Evolutionary conservation across 192 early-diverging fungal species (phyloP).

Genomic region (Coemansia sp.): DNA sequence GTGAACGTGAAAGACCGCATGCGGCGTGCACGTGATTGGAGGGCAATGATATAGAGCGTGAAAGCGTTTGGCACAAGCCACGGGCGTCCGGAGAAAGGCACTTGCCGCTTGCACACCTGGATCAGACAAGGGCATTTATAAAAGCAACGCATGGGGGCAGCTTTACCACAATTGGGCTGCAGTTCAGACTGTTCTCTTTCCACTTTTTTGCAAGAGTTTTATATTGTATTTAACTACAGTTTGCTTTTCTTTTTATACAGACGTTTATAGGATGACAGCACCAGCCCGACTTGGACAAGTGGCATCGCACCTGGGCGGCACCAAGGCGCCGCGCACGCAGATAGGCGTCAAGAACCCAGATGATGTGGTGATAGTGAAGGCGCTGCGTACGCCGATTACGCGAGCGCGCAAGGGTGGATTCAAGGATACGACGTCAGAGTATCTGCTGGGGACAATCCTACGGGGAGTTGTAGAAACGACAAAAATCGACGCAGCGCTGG

Average conservation of each 20-base stretch:
- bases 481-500: conserved; percentile 79
- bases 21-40: conserved; percentile 12
- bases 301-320: conserved; percentile 49
- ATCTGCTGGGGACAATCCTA: conserved; percentile 74
- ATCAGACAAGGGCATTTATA: not conserved
- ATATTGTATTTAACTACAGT: conserved; percentile 1
- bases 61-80: no score
- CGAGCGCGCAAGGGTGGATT: conserved; percentile 89
- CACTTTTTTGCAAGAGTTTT: not conserved
- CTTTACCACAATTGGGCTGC: not conserved
- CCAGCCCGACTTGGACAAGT: conserved; percentile 47
- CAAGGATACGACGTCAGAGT: conserved; percentile 85
- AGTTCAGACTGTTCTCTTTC: not conserved
- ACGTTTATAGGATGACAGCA: conserved; percentile 20
- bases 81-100: no score
- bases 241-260: not conserved
- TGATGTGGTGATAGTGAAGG: conserved; percentile 91
- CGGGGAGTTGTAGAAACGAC: conserved; percentile 73
- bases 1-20: not conserved
- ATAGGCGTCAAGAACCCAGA: conserved; percentile 77
- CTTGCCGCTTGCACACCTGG: no score
- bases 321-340: conserved; percentile 53
- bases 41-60: not conserved
- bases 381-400: conserved; percentile 84
- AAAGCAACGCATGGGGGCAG: not conserved